Conservation (phyloP, 306 rosid genomes). For the Luffa acutangula region DNA sequence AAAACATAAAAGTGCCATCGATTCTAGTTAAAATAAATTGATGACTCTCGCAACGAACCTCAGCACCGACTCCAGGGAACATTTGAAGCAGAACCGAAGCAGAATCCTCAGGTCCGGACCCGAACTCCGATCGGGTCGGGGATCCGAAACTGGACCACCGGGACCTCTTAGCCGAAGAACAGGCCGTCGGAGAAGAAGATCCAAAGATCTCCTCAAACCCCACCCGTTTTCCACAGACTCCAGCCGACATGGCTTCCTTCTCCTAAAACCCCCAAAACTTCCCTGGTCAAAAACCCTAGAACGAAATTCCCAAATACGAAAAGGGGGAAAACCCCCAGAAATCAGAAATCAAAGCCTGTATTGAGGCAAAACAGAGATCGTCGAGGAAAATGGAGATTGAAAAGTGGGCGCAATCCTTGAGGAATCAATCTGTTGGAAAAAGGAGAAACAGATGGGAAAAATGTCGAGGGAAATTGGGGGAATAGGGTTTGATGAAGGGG, state of each 20-base stretch:
- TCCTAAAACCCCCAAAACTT: background rate
- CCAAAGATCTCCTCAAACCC: constrained; percentile 33
- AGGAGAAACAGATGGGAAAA: background rate
- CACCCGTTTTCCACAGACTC: constrained; percentile 29
- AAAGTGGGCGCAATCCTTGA: background rate
- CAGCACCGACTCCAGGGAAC: constrained; percentile 23
- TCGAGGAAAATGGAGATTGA: background rate
- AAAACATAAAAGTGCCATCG: background rate
- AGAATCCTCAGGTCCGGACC: constrained; percentile 16
- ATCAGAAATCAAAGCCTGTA: background rate
- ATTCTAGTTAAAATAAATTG: background rate
- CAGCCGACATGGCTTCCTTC: constrained; percentile 22
- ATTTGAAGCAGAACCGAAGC: constrained; percentile 18
- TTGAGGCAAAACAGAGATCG: background rate
- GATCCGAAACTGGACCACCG: constrained; percentile 21
- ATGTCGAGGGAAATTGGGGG: background rate
- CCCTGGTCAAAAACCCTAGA: background rate
- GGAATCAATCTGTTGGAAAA: background rate
- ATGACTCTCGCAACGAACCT: constrained; percentile 11
- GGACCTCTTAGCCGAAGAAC: constrained; percentile 23
- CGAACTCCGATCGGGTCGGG: constrained; percentile 11
- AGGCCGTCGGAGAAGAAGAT: constrained; percentile 28
- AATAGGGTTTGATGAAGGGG: constrained; percentile 12
- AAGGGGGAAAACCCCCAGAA: background rate
- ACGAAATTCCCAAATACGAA: background rate